These are phyloP conservation scores for Alternaria brassicae DNA, from an alignment of 2,329 filamentous ascomycete species.

Conservation along the genomic window DNA sequence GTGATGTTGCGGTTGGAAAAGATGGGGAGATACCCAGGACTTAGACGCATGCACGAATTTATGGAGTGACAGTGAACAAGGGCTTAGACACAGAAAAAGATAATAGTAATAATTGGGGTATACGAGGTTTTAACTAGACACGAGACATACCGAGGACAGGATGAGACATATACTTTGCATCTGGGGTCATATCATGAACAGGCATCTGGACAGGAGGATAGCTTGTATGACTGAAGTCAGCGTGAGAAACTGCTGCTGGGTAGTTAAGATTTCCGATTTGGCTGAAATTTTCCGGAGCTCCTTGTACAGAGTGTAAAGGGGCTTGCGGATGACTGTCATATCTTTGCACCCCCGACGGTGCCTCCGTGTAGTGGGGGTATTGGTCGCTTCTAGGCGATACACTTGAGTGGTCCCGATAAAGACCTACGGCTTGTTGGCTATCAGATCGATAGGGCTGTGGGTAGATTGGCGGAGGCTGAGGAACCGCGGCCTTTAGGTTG, in stretches of 20 bases:
- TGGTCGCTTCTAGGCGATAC: constrained; percentile 33
- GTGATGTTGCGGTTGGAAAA: background rate
- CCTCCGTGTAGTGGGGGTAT: constrained; percentile 32
- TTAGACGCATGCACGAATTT: constrained; percentile 18
- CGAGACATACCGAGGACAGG: constrained; percentile 52
- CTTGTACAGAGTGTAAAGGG: constrained; percentile 25
- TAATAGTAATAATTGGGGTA: constrained; percentile 45
- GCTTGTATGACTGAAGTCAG: constrained; percentile 39
- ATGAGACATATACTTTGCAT: constrained; percentile 50
- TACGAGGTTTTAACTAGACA: constrained; percentile 47
- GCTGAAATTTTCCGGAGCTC: constrained; percentile 28
- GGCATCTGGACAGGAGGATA: constrained; percentile 47
- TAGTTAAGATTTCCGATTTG: constrained; percentile 31
- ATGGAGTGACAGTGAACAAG: constrained; percentile 4
- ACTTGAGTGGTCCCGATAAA: constrained; percentile 32
- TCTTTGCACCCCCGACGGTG: constrained; percentile 28
- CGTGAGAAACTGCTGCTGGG: constrained; percentile 33
- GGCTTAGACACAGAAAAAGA: constrained; percentile 26
- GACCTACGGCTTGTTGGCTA: constrained; percentile 30
- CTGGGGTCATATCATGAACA: constrained; percentile 42
- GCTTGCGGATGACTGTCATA: constrained; percentile 37
- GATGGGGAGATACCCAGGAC: constrained; percentile 1
- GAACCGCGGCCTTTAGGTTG: constrained; percentile 28
- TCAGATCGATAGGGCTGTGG: constrained; percentile 31
- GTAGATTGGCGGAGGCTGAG: constrained; percentile 33